Evolutionary conservation across 345 rosid genomes (phyloP), one percentile per base, ranked within the genome.

Genomic region (Firmiana major): DNA sequence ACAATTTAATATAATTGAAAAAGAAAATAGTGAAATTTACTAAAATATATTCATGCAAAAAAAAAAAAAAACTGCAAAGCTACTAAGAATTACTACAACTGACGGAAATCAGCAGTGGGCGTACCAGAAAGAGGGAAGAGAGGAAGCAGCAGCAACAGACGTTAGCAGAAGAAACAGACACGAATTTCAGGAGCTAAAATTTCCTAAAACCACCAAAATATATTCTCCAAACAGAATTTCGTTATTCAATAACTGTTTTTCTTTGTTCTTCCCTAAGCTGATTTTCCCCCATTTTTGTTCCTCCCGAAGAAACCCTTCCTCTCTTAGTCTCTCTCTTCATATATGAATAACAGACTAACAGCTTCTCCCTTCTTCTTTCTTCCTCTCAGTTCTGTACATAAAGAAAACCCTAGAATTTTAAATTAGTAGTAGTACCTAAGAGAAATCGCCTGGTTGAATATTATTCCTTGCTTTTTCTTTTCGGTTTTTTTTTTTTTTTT

Each of bases 351-450:
- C 70, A 68, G 55, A n/a, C 12, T 19, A 31, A 48, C 48, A 68
- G 57, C 70, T 22, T 16, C 48, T 62, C 17, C n/a, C n/a, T 76
- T 64, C 77, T 17, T 77, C 72, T 73, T 26, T 42, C 5, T 19
- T 78, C 49, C 16, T 63, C 40, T 34, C 69, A 49, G 48, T 51
- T 38, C 81, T 86, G 80, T 82, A 77, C 84, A 82, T 8, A 10
- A 58, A 72, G 49, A 38, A 45, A 57, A 59, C 62, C 13, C 36
- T 59, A 12, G n/a, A 22, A 75, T 54, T 53, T 54, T 38, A 38
- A 71, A 75, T 71, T 53, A 42, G 31, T 45, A 42, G 63, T 19
- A 40, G 70, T 70, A 79, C 83, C 83, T 83, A 77, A 54, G 74
- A 64, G 74, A 75, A 31, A 68, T 43, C 22, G 36, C 58, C n/a